These are phyloP conservation scores for Penicillium capsulatum DNA, from an alignment of 2,329 filamentous ascomycete species.

Conservation along the genomic window DNA sequence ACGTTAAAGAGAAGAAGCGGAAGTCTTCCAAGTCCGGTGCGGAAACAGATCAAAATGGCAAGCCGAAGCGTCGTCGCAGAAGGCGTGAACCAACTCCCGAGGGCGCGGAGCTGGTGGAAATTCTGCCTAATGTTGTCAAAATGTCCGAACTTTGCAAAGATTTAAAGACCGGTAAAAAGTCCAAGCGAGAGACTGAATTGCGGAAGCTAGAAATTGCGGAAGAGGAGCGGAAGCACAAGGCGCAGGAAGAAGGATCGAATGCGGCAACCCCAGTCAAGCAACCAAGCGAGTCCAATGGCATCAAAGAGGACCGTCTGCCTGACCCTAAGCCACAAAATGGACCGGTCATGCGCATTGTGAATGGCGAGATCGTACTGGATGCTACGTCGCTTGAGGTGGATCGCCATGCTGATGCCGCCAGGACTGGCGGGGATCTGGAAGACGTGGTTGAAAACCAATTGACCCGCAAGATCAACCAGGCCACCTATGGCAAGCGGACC, in stretches of 20 bases:
- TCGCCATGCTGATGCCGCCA: conserved; percentile 50
- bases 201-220: conserved; percentile 55
- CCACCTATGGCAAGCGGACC: conserved; percentile 47
- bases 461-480: conserved; percentile 46
- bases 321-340: conserved; percentile 34
- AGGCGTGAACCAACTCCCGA: conserved; percentile 46
- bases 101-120: conserved; percentile 47
- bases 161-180: conserved; percentile 52
- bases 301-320: conserved; percentile 16
- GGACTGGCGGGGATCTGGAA: conserved; percentile 46
- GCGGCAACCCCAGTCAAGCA: conserved; percentile 24
- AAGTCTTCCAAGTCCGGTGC: conserved; percentile 24
- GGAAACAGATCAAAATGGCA: conserved; percentile 20
- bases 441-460: conserved; percentile 46
- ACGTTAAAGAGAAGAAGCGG: conserved; percentile 23
- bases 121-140: conserved; percentile 51
- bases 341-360: conserved; percentile 51
- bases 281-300: conserved; percentile 23
- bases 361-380: conserved; percentile 56
- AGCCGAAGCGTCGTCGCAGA: conserved; percentile 29
- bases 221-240: conserved; percentile 42
- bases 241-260: conserved; percentile 32
- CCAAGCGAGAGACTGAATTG: conserved; percentile 55
- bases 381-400: conserved; percentile 52
- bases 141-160: conserved; percentile 58